Evolutionary conservation across 495 filamentous ascomycete genomes (phyloP).

Genomic region (Arthonia radiata): DNA sequence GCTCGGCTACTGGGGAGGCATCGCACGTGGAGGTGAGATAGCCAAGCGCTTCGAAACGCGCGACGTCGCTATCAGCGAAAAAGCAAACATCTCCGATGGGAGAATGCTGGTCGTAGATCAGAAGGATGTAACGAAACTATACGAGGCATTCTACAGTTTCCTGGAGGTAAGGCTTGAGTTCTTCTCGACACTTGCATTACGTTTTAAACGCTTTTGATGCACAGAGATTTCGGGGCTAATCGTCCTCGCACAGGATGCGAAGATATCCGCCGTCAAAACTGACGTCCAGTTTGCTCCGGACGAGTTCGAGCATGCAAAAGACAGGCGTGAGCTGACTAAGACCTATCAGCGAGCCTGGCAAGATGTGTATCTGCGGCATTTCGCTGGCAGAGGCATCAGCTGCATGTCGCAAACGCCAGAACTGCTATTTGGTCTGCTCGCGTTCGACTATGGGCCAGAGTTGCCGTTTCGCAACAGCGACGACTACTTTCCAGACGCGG

Average conservation of each 20-base stretch:
- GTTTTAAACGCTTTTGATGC: too few species aligned
- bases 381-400: conserved; percentile 52
- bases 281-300: conserved; percentile 79
- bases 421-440: conserved; percentile 58
- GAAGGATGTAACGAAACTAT: conserved; percentile 49
- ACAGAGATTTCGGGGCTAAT: too few species aligned
- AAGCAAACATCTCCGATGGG: conserved; percentile 26
- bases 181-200: too few species aligned
- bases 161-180: too few species aligned
- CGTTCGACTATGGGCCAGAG: conserved; percentile 43
- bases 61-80: conserved; percentile 27
- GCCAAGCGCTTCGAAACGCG: conserved; percentile 56
- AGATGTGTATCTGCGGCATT: conserved; percentile 47
- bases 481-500: conserved; percentile 72
- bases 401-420: conserved; percentile 57
- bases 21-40: conserved; percentile 45
- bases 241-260: too few species aligned
- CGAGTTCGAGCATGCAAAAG: conserved; percentile 36
- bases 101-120: conserved; percentile 50
- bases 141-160: conserved; percentile 70
- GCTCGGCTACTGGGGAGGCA: conserved; percentile 84
- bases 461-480: conserved; percentile 68
- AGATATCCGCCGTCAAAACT: conserved; percentile 67
- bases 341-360: conserved; percentile 76
- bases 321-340: conserved; percentile 39